phyloP scores from a whole-genome alignment of 2,329 filamentous ascomycete species.

The Colletotrichum aenigma region DNA sequence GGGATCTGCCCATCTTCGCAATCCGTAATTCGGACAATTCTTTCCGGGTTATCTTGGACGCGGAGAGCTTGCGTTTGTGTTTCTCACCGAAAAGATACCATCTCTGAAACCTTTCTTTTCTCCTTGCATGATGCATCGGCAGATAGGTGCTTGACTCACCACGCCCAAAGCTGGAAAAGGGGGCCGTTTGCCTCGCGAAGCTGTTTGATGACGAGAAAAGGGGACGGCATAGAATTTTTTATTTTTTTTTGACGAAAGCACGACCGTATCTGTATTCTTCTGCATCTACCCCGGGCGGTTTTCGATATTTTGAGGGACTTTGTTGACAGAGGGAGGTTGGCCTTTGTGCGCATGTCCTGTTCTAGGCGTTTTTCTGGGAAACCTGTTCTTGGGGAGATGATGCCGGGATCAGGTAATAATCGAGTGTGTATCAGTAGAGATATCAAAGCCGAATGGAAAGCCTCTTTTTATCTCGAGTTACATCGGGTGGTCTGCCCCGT shows the following conservation, averaged over 20 bases:
- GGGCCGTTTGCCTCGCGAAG: not conserved
- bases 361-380: not conserved
- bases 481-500: not conserved
- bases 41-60: not conserved
- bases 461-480: not conserved
- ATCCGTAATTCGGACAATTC: not conserved
- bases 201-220: not conserved
- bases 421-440: not conserved
- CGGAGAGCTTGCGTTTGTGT: not conserved
- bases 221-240: not conserved
- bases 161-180: not conserved
- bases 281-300: not conserved
- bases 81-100: not conserved
- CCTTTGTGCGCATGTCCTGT: not conserved
- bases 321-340: not conserved
- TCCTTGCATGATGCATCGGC: slow-evolving; percentile 7
- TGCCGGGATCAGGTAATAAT: not conserved
- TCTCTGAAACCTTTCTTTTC: not conserved
- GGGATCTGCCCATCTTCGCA: slow-evolving; percentile 44
- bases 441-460: not conserved
- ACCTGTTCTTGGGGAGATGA: not conserved
- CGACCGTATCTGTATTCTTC: slow-evolving; percentile 14
- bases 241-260: slow-evolving; percentile 7
- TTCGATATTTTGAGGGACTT: not conserved
- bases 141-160: not conserved